Percentiles rank a stretch among this genome's conserved stretches.
phyloP scores from a whole-genome alignment of 208 protist species.

The Acanthamoeba lugdunensis region DNA sequence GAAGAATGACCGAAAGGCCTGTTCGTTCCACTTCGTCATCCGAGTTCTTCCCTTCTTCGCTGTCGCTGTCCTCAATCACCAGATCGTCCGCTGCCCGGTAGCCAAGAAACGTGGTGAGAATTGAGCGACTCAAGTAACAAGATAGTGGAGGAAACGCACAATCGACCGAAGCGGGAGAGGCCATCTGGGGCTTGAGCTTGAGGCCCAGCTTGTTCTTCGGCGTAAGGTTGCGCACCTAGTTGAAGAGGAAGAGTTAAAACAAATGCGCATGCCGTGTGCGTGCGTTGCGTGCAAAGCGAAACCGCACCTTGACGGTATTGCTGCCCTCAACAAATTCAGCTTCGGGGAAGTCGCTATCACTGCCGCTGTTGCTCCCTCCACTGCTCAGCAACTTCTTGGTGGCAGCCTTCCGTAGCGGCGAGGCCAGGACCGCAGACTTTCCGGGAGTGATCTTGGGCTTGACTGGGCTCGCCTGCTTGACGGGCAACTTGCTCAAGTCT shows the following conservation, averaged over 20 bases:
- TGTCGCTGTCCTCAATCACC: slow-evolving; percentile 64
- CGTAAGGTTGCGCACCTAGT: slow-evolving; percentile 27
- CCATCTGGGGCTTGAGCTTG: slow-evolving; percentile 4
- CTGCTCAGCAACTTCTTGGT: slow-evolving; percentile 3
- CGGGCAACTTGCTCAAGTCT: neutral
- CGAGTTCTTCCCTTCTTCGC: slow-evolving; percentile 25
- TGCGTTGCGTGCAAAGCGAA: neutral
- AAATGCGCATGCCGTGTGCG: neutral
- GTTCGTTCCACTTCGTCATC: slow-evolving; percentile 60
- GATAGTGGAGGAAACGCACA: neutral
- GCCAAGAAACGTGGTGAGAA: neutral
- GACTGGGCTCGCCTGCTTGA: neutral
- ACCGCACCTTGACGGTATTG: slow-evolving; percentile 61
- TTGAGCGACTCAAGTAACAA: neutral
- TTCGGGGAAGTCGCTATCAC: slow-evolving; percentile 21
- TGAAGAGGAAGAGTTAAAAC: neutral
- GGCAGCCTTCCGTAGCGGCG: neutral
- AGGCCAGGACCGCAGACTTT: neutral
- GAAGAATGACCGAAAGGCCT: slow-evolving; percentile 61
- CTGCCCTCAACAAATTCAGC: slow-evolving; percentile 65
- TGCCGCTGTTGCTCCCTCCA: slow-evolving; percentile 2
- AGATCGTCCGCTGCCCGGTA: slow-evolving; percentile 23
- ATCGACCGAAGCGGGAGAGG: neutral
- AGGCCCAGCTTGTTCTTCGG: neutral
- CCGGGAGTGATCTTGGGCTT: neutral